Evolutionary conservation across 108 stramenopile genomes (phyloP).

Genomic region (Pelagomonas calceolata): DNA sequence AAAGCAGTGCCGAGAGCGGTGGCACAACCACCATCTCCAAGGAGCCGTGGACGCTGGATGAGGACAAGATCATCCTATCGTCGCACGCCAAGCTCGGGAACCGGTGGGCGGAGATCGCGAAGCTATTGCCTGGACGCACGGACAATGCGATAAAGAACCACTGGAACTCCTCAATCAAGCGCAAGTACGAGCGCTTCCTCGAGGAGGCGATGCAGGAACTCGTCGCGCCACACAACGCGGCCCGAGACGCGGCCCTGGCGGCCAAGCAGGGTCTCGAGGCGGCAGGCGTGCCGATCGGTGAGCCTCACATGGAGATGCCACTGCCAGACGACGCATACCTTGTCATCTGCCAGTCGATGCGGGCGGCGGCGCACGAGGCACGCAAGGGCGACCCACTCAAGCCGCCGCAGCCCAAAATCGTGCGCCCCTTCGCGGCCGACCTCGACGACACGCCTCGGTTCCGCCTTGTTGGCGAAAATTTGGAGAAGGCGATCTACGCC

Average conservation of each 20-base stretch:
- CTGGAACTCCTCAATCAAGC: constrained; percentile 82
- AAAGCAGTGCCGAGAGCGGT: constrained; percentile 86
- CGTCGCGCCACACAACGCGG: neutral
- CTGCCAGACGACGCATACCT: no score
- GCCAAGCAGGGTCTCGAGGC: neutral
- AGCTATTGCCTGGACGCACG: constrained; percentile 74
- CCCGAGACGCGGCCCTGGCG: neutral
- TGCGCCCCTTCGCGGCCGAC: no score
- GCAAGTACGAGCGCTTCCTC: constrained; percentile 2
- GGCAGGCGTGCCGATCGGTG: no score
- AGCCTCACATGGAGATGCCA: no score
- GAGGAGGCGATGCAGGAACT: neutral
- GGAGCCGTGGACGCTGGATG: constrained; percentile 73
- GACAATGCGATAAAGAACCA: constrained; percentile 98
- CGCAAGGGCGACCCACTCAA: no score
- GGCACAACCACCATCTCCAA: constrained; percentile 80
- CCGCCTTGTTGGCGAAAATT: no score
- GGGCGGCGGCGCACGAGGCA: no score
- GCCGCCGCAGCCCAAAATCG: no score
- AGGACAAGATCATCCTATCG: constrained; percentile 42
- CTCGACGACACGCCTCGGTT: no score
- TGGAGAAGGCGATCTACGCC: no score
- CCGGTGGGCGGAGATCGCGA: constrained; percentile 76
- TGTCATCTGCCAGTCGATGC: no score
- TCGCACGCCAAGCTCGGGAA: constrained; percentile 57